Evolutionary conservation across 2,329 filamentous ascomycete genomes (phyloP), one percentile per base, ranked within the genome.

Genomic region (Pleomassaria siparia): DNA sequence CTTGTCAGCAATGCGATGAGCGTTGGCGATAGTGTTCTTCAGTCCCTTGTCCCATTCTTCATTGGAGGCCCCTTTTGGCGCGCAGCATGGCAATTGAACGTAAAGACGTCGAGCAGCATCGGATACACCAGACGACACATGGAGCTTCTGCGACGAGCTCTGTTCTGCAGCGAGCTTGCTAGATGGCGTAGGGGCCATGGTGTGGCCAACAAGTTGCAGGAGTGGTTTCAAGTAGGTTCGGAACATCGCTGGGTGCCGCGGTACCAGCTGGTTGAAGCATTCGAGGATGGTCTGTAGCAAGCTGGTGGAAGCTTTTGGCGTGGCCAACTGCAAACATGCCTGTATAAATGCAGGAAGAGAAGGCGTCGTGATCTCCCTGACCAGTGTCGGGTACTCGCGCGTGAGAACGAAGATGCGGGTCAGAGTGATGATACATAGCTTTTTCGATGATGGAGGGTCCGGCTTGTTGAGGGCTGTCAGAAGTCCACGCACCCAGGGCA

Each of bases 281-380:
- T 87, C 82, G 29, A 91, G 81, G 4, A 92, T 78, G 8, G 81
- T 82, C 62, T 89, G 83, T 30, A 88, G 69, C 28, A 90, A 73
- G 62, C 62, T 30, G 18, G 53, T 16, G 45, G 56, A 24, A 54
- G 52, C 58, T 58, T 43, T 65, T 6, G 54, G 59, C 20, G 52
- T 58, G 21, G 58, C 60, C 36, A 92, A 76, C 59, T 86, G 84
- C 36, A 96, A 71, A 59, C 87, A 90, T 2, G 86, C 79, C 0
- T 82, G 84, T 37, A 91, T 80, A 61, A 92, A 95, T 1, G 80
- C 74, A 1, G 89, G 84, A 16, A 96, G 74, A 2, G 84, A 88
- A 2, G 90, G 90, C 0, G 91, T 95, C 1, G 88, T 91, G 51
- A 96, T 89, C 66, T 96, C 91, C 59, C 92, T 82, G 36, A 92